Percentiles rank a stretch among this genome's conserved stretches.
Evolutionary conservation across 2,329 filamentous ascomycete genomes (phyloP).

Genomic region (Zymoseptoria passerinii): DNA sequence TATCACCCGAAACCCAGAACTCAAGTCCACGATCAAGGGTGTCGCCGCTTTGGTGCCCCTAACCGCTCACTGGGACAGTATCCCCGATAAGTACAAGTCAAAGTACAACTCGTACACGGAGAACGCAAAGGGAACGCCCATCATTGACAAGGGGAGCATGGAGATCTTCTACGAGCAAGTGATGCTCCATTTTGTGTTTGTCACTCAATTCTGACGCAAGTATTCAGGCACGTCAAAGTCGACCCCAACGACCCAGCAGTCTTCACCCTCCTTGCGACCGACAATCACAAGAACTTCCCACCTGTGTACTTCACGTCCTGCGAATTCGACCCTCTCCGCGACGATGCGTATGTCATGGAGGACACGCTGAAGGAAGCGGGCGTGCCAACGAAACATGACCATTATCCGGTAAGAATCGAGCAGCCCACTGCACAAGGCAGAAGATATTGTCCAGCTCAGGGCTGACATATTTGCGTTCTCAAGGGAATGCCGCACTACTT

Average conservation of each 20-base stretch:
- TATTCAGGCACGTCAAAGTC: constrained; percentile 9
- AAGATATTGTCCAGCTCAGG: background rate
- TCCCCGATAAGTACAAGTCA: constrained; percentile 19
- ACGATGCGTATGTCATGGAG: constrained; percentile 47
- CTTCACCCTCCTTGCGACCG: constrained; percentile 16
- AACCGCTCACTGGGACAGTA: constrained; percentile 27
- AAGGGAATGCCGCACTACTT: constrained; percentile 37
- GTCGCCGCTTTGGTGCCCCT: constrained; percentile 30
- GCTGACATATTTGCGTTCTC: background rate
- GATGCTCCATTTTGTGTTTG: no score
- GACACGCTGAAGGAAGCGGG: constrained; percentile 38
- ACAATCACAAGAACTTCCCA: constrained; percentile 30
- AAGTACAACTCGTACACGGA: constrained; percentile 16
- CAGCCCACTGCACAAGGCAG: no score
- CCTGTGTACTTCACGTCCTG: constrained; percentile 43
- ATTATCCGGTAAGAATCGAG: constrained; percentile 21
- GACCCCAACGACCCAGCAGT: constrained; percentile 16
- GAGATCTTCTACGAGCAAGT: constrained; percentile 18
- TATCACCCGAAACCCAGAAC: constrained; percentile 11
- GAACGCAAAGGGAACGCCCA: constrained; percentile 14
- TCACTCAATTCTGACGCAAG: no score
- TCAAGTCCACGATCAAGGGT: constrained; percentile 25
- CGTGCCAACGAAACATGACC: constrained; percentile 37
- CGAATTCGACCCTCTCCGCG: constrained; percentile 44
- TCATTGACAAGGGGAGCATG: constrained; percentile 21